A percentile compares a stretch with the other conserved stretches of the same genome.
Evolutionary conservation across 208 protist genomes (phyloP).

Genomic region (Trypanosoma rangeli): DNA sequence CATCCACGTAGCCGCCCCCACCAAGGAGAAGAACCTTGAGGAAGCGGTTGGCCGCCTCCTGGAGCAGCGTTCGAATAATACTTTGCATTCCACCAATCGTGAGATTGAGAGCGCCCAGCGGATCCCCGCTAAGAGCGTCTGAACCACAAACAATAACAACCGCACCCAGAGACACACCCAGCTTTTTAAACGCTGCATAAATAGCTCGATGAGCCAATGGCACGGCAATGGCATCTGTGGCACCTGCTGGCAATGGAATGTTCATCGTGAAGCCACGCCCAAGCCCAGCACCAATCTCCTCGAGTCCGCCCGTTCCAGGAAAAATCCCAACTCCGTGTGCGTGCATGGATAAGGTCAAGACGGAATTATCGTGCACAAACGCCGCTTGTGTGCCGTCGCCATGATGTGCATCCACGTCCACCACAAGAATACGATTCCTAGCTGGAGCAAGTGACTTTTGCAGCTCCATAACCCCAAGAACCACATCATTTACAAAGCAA

Average conservation of each 20-base stretch:
- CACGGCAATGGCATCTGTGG: constrained; percentile 87
- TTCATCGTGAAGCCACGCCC: constrained; percentile 91
- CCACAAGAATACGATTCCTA: constrained; percentile 93
- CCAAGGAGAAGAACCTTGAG: constrained; percentile 46
- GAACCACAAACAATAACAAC: constrained; percentile 97
- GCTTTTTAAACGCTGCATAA: constrained; percentile 60
- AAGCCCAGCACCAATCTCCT: constrained; percentile 84
- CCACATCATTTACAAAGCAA: constrained; percentile 99
- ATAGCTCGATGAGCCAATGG: constrained; percentile 77
- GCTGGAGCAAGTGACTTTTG: constrained; percentile 63
- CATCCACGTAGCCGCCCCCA: constrained; percentile 46
- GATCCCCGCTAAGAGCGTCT: constrained; percentile 95
- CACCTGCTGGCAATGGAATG: constrained; percentile 84
- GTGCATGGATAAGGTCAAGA: constrained; percentile 98
- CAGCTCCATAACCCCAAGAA: constrained; percentile 97
- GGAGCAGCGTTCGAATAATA: constrained; percentile 38
- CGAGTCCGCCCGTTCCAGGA: constrained; percentile 90
- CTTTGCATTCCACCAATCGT: constrained; percentile 42
- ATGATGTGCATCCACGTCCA: constrained; percentile 99
- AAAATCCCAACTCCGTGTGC: constrained; percentile 94
- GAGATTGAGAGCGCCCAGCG: constrained; percentile 94
- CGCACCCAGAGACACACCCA: constrained; percentile 86
- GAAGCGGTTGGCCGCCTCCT: constrained; percentile 9
- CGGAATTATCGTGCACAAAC: constrained; percentile 96
- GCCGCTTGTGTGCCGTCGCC: constrained; percentile 98